A percentile compares a stretch with the other conserved stretches of the same genome.
Conservation (phyloP, 306 rosid genomes). For the Citrullus amarus region DNA sequence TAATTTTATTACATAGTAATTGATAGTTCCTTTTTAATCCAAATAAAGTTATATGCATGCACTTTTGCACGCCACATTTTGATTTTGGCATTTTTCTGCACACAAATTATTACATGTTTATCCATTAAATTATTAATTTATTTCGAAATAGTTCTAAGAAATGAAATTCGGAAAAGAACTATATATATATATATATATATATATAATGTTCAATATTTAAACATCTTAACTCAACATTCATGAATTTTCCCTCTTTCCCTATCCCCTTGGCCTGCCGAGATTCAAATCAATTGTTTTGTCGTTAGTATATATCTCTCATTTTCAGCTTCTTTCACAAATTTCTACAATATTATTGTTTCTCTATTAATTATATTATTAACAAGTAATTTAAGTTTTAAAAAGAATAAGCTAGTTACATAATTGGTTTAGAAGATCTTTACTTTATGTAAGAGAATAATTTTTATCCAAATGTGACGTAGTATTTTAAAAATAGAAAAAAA, state of each 20-base stretch:
- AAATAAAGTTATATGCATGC: not conserved
- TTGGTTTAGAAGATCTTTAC: too few species aligned
- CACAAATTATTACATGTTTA: not conserved
- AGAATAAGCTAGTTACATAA: too few species aligned
- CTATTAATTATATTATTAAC: too few species aligned
- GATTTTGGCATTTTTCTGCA: not conserved
- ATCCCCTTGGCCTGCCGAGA: not conserved
- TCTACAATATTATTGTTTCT: not conserved
- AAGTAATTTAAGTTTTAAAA: too few species aligned
- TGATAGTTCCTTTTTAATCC: not conserved
- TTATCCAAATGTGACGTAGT: too few species aligned
- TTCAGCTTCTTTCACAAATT: not conserved
- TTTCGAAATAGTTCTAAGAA: not conserved
- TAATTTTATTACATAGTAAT: not conserved
- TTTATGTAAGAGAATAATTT: too few species aligned
- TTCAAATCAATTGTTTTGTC: not conserved
- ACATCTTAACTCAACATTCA: not conserved
- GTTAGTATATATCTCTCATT: not conserved
- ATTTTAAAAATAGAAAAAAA: too few species aligned
- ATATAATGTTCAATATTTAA: not conserved
- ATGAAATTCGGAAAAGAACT: not conserved
- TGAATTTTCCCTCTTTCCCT: not conserved
- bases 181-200: slow-evolving; percentile 4
- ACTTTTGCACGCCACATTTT: slow-evolving; percentile 1
- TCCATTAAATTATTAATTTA: not conserved